Evolutionary conservation across 805 yeast species (phyloP), one percentile per base, ranked within the genome.

Genomic region (Yamadazyma kitorensis): DNA sequence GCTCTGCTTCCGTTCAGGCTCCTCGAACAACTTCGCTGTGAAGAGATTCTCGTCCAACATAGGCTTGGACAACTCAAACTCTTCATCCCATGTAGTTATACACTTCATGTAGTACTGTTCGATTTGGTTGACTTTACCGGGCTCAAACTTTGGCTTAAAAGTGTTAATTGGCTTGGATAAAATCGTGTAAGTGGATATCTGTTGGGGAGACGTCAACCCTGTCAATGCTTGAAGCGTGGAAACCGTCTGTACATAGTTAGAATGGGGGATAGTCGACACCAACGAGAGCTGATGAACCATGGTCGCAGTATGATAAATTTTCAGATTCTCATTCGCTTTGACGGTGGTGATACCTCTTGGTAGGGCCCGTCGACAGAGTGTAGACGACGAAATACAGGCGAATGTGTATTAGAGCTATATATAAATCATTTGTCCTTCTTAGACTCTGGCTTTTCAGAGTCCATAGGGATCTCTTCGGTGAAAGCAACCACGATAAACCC

Each of bases 401-500:
- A n/a, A n/a, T n/a, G n/a, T n/a, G n/a, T n/a, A n/a, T n/a, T n/a
- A n/a, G n/a, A n/a, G n/a, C n/a, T n/a, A n/a, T n/a, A n/a, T n/a
- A n/a, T n/a, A n/a, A n/a, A n/a, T n/a, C n/a, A n/a, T n/a, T n/a
- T n/a, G n/a, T n/a, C n/a, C n/a, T n/a, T n/a, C n/a, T n/a, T n/a
- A n/a, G n/a, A n/a, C n/a, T n/a, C n/a, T n/a, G n/a, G n/a, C n/a
- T n/a, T n/a, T n/a, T n/a, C n/a, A n/a, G n/a, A 24, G 10, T 34
- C 38, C 9, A 17, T 29, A 5, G 60, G 44, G 7, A 72, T 56
- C 33, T 81, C 82, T 52, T 85, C 94, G 15, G 71, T 72, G 58
- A 84, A 84, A 1, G 94, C 93, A 40, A 74, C 83, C 12, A 81
- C 67, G 21, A 85, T 78, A 50, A 82, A 85, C 1, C 83, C 85